These are phyloP conservation scores for Monoraphidium neglectum DNA, from an alignment of 139 green algal genomes.

Conservation along the genomic window DNA sequence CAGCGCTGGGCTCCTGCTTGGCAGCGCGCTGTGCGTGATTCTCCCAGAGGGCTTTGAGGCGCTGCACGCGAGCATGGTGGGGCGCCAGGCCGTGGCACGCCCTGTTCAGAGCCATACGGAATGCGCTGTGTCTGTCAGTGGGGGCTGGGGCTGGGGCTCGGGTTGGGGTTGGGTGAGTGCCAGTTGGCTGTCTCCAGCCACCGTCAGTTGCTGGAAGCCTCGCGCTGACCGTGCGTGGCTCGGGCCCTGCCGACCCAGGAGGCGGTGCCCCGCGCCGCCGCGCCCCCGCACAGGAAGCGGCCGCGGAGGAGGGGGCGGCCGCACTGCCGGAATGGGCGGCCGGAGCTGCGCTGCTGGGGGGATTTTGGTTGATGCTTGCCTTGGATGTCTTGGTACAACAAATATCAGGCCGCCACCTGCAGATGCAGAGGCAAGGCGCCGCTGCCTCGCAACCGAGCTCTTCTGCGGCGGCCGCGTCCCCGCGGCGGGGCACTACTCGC, in stretches of 20 bases:
- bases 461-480: too few relatives aligned
- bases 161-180: background rate
- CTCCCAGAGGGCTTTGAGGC: slow-evolving; percentile 25
- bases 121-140: too few relatives aligned
- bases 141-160: too few relatives aligned
- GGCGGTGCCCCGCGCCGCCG: background rate
- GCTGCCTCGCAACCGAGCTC: too few relatives aligned
- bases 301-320: background rate
- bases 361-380: slow-evolving; percentile 28
- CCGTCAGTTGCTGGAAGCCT: background rate
- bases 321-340: slow-evolving; percentile 2
- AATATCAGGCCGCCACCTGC: too few relatives aligned
- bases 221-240: background rate
- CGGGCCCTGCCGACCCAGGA: background rate
- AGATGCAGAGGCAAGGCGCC: too few relatives aligned
- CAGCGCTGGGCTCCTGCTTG: slow-evolving; percentile 20
- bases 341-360: background rate
- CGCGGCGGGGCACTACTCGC: too few relatives aligned
- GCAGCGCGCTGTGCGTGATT: slow-evolving; percentile 14
- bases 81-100: too few relatives aligned
- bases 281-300: background rate
- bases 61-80: too few relatives aligned
- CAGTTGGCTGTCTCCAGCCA: background rate
- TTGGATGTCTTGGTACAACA: too few relatives aligned
- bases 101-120: too few relatives aligned